A percentile compares a stretch with the other conserved stretches of the same genome.
phyloP scores from a whole-genome alignment of 306 rosid genomes.

The Cicer chorassanicum region DNA sequence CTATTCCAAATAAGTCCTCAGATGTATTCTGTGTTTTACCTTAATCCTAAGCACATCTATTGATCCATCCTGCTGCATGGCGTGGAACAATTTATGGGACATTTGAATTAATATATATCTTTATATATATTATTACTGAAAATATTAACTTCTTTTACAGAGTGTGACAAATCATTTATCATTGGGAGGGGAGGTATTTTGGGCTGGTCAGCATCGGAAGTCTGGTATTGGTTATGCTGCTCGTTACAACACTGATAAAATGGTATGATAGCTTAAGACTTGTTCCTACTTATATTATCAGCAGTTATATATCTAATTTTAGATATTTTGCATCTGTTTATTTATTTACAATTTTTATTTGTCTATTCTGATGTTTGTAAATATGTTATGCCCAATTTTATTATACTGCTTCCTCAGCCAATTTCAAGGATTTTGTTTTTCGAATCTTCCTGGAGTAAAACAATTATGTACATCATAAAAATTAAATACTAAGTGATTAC shows the following conservation, averaged over 20 bases:
- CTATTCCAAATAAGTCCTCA: background rate
- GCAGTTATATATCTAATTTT: background rate
- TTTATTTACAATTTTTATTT: background rate
- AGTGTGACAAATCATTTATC: conserved; percentile 81
- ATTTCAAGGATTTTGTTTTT: conserved; percentile 28
- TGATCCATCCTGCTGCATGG: background rate
- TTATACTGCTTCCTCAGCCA: conserved; percentile 7
- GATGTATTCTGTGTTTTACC: conserved; percentile 15
- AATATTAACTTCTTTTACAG: conserved; percentile 49
- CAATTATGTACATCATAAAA: background rate
- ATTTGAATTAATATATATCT: background rate
- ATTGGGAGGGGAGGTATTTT: conserved; percentile 96
- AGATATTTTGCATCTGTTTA: background rate
- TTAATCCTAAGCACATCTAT: background rate
- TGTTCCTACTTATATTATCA: background rate
- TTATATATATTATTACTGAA: conserved; percentile 31
- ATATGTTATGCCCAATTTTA: background rate
- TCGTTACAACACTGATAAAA: conserved; percentile 90
- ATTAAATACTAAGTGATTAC: conserved; percentile 1
- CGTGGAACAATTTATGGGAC: conserved; percentile 7
- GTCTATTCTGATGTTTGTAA: conserved; percentile 11
- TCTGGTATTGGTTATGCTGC: conserved; percentile 96
- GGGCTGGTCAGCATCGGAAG: conserved; percentile 99
- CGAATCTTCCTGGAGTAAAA: conserved; percentile 21
- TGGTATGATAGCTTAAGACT: conserved; percentile 57